Evolutionary conservation across 345 rosid species (phyloP), one percentile per base, ranked within the genome.

Genomic region (Leavenworthia alabamica): DNA sequence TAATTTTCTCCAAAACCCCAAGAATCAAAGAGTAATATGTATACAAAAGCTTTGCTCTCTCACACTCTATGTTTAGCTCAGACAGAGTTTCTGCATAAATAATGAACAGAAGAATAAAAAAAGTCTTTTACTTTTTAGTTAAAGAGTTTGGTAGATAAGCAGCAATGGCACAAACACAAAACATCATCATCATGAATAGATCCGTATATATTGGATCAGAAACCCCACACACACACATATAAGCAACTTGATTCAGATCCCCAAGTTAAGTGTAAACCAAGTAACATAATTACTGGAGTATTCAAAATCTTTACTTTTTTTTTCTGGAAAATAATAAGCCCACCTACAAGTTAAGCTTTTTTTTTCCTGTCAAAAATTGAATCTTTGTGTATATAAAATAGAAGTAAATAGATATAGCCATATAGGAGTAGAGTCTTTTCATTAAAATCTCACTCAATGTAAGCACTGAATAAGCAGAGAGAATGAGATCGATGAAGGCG

Each of bases 41-140:
- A 14, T 29, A 20, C 37, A 11, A 15, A 49, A 40, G 36, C n/a
- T n/a, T n/a, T 42, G n/a, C 8, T 64, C 24, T 28, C 5, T 35
- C 40, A 20, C n/a, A n/a, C n/a, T n/a, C n/a, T n/a, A n/a, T n/a
- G n/a, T n/a, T n/a, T n/a, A n/a, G n/a, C n/a, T n/a, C n/a, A n/a
- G n/a, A n/a, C n/a, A 27, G 40, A 55, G 64, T 49, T 12, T 61
- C 68, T 70, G 69, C 69, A 55, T n/a, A 70, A 47, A 70, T 22
- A 54, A 54, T 20, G 54, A 46, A 46, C 7, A 55, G 37, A 55
- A 15, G 36, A 69, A 26, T 20, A n/a, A n/a, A n/a, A n/a, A n/a
- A n/a, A n/a, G n/a, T n/a, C n/a, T n/a, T n/a, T n/a, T n/a, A n/a
- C n/a, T n/a, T n/a, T n/a, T n/a, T n/a, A n/a, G n/a, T 22, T n/a